Conservation (phyloP, 495 filamentous ascomycete genomes). For the Daldinia caldariorum region DNA sequence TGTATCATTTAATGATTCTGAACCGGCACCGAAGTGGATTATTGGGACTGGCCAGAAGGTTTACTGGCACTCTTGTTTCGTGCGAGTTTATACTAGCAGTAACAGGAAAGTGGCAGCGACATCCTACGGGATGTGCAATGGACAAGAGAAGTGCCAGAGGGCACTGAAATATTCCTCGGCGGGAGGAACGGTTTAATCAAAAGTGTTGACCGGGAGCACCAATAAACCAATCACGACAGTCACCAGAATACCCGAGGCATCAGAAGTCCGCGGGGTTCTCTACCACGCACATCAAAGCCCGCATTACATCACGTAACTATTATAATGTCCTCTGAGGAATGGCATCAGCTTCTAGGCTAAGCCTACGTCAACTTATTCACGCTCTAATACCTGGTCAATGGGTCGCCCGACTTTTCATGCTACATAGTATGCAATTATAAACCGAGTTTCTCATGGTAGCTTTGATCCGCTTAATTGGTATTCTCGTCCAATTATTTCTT, state of each 20-base stretch:
- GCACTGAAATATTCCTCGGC: too few relatives aligned
- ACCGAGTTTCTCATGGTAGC: background rate
- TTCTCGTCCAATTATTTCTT: constrained; percentile 1
- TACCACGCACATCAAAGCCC: background rate
- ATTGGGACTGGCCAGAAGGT: too few relatives aligned
- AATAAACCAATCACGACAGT: constrained; percentile 31
- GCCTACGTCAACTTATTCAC: background rate
- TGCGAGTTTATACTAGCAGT: too few relatives aligned
- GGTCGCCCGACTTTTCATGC: too few relatives aligned
- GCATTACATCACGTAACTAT: background rate
- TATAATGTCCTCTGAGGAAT: background rate
- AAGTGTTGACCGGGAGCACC: constrained; percentile 42
- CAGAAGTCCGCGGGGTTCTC: constrained; percentile 1
- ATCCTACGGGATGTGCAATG: too few relatives aligned
- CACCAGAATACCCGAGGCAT: constrained; percentile 12
- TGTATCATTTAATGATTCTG: too few relatives aligned
- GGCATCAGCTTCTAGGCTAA: background rate
- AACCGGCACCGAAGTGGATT: too few relatives aligned
- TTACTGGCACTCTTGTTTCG: too few relatives aligned
- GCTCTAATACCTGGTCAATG: background rate
- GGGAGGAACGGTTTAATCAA: too few relatives aligned
- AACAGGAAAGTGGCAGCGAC: too few relatives aligned
- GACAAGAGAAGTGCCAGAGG: too few relatives aligned
- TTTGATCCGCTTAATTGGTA: background rate
- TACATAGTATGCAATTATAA: constrained; percentile 4